Conservation (phyloP, 768 basidiomycete genomes). For the Kwoniella botswanensis region DNA sequence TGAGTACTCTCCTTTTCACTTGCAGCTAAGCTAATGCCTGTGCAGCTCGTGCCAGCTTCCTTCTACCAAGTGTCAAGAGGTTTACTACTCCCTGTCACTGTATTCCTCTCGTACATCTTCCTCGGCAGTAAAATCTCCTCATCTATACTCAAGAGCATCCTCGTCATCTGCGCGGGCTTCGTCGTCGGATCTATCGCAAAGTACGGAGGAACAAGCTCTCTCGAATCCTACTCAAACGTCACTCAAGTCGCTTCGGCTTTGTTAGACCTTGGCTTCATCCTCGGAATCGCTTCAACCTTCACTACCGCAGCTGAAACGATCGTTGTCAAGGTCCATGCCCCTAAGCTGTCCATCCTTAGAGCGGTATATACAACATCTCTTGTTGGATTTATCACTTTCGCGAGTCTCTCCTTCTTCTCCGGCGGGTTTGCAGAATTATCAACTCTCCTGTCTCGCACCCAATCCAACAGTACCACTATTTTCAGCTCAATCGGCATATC, state of each 20-base stretch:
- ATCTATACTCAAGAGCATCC: conserved; percentile 1
- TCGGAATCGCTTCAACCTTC: conserved; percentile 15
- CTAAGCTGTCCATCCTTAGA: conserved; percentile 12
- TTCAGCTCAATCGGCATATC: conserved; percentile 7
- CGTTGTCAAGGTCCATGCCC: conserved; percentile 17
- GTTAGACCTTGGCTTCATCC: conserved; percentile 7
- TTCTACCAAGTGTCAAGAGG: conserved; percentile 71
- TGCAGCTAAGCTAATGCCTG: background rate
- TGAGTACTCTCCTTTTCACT: background rate
- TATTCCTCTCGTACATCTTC: conserved; percentile 12
- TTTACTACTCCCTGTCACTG: conserved; percentile 27
- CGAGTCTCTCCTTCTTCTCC: conserved; percentile 2
- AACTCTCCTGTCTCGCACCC: background rate
- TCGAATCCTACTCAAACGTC: background rate
- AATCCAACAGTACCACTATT: background rate
- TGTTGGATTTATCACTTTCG: conserved; percentile 13
- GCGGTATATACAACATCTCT: conserved; percentile 14
- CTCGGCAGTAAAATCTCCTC: background rate
- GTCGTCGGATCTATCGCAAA: conserved; percentile 3
- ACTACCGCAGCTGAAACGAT: conserved; percentile 17
- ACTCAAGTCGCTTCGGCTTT: background rate
- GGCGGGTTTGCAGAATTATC: conserved; percentile 10
- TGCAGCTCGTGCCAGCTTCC: conserved; percentile 68
- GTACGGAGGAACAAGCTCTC: background rate
- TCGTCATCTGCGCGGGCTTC: conserved; percentile 16